Conservation (phyloP, 495 filamentous ascomycete genomes). For the Penicillium coffeae region DNA sequence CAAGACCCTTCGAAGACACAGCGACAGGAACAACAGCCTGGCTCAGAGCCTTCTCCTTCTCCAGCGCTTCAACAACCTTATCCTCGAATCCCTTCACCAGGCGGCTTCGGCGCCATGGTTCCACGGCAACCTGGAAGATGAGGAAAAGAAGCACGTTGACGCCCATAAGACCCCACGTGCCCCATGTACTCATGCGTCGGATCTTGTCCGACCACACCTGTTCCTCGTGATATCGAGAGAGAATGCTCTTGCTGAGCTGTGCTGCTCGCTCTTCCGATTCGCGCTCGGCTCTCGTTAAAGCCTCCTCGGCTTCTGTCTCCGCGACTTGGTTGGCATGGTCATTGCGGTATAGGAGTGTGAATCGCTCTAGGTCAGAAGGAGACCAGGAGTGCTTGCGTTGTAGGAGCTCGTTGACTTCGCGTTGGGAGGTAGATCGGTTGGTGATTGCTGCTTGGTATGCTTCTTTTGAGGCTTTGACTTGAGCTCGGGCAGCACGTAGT, state of each 20-base stretch:
- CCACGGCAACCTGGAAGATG: slow-evolving; percentile 84
- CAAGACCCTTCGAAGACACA: slow-evolving; percentile 10
- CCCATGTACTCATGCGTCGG: slow-evolving; percentile 92
- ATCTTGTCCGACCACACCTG: slow-evolving; percentile 99
- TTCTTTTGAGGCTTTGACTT: slow-evolving; percentile 66
- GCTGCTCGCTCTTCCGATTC: slow-evolving; percentile 71
- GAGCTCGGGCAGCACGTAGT: slow-evolving; percentile 58
- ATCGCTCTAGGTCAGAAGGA: slow-evolving; percentile 82
- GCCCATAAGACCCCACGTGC: slow-evolving; percentile 97
- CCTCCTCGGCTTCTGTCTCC: slow-evolving; percentile 70
- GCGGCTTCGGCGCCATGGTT: slow-evolving; percentile 82
- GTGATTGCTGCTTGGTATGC: slow-evolving; percentile 74
- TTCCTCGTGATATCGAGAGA: slow-evolving; percentile 94
- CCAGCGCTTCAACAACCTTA: slow-evolving; percentile 77
- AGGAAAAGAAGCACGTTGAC: slow-evolving; percentile 89
- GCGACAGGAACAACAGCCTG: slow-evolving; percentile 21
- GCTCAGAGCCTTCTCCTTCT: slow-evolving; percentile 57
- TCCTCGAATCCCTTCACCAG: slow-evolving; percentile 75
- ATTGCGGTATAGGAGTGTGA: slow-evolving; percentile 85
- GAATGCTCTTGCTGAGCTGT: slow-evolving; percentile 70
- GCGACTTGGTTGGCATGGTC: slow-evolving; percentile 91
- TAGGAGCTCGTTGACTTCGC: slow-evolving; percentile 90
- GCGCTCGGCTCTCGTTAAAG: slow-evolving; percentile 67
- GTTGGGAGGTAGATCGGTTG: slow-evolving; percentile 78
- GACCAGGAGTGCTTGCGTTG: slow-evolving; percentile 93